A percentile compares a stretch with the other conserved stretches of the same genome.
Conservation (phyloP, 768 basidiomycete species). For the Psilocybe sp. region DNA sequence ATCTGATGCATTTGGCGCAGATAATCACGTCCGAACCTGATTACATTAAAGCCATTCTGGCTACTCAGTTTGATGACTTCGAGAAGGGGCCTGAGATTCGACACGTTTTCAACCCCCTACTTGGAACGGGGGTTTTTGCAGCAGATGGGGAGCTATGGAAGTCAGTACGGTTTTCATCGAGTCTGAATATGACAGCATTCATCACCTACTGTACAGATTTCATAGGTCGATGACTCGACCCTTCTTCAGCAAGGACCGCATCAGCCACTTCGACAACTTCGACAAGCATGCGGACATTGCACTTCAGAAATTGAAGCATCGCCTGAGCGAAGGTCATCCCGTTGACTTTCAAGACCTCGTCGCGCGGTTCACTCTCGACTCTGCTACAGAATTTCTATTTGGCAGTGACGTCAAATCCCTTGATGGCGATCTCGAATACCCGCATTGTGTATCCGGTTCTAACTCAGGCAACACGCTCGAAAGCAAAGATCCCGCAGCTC, state of each 20-base stretch:
- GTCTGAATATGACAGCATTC: not conserved
- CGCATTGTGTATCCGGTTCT: constrained; percentile 22
- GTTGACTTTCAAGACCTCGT: constrained; percentile 61
- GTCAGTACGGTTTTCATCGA: constrained; percentile 19
- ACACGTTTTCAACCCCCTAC: constrained; percentile 19
- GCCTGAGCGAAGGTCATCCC: constrained; percentile 43
- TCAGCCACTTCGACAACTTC: constrained; percentile 54
- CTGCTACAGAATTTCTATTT: constrained; percentile 58
- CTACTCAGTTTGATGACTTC: constrained; percentile 36
- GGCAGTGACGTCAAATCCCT: constrained; percentile 46
- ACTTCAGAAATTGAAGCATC: constrained; percentile 37
- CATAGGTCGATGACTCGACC: constrained; percentile 61
- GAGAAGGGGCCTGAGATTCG: constrained; percentile 23
- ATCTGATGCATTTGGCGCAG: constrained; percentile 23
- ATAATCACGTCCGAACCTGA: constrained; percentile 48
- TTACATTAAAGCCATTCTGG: constrained; percentile 44
- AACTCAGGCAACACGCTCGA: not conserved
- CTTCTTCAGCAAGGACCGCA: constrained; percentile 54
- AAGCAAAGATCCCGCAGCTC: constrained; percentile 22
- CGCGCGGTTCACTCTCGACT: constrained; percentile 57
- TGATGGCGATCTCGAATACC: no score
- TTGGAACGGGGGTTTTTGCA: constrained; percentile 62
- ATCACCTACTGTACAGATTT: constrained; percentile 32
- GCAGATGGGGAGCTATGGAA: constrained; percentile 59
- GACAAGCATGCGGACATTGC: constrained; percentile 47